Evolutionary conservation across 2,329 filamentous ascomycete species (phyloP).

Genomic region (Pseudofabraea citricarpa): DNA sequence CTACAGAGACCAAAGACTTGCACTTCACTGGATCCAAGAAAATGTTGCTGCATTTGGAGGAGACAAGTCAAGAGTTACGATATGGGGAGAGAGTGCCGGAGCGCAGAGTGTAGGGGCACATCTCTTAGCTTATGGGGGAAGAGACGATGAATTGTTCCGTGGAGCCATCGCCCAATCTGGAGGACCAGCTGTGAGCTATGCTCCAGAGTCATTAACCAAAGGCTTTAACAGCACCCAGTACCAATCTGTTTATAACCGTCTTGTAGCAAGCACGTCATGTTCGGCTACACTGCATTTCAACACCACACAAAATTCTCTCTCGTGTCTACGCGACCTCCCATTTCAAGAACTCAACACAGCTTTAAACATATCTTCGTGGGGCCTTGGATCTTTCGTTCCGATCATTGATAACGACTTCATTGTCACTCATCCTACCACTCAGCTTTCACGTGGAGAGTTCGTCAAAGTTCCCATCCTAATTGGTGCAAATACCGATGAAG

Average conservation of each 20-base stretch:
- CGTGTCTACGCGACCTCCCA: conserved; percentile 17
- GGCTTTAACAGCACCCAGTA: conserved; percentile 19
- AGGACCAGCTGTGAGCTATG: neutral
- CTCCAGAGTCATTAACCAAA: conserved; percentile 4
- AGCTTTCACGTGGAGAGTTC: conserved; percentile 27
- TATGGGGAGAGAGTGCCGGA: conserved; percentile 41
- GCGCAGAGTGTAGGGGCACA: conserved; percentile 37
- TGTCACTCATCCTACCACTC: conserved; percentile 23
- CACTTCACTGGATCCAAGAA: no score
- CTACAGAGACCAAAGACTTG: conserved; percentile 52
- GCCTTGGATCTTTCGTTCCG: conserved; percentile 28
- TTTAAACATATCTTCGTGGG: conserved; percentile 26
- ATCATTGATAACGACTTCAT: conserved; percentile 32
- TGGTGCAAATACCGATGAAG: conserved; percentile 30
- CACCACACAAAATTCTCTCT: no score
- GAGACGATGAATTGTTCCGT: conserved; percentile 48
- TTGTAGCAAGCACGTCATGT: conserved; percentile 26
- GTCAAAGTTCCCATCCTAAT: conserved; percentile 37
- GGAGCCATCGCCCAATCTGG: conserved; percentile 41
- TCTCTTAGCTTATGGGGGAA: conserved; percentile 43
- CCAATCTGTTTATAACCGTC: conserved; percentile 26
- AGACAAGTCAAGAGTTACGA: conserved; percentile 34
- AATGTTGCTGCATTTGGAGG: no score
- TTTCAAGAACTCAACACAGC: conserved; percentile 22
- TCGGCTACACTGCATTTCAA: no score